Evolutionary conservation across 805 yeast species (phyloP).

Genomic region (Zygotorulaspora florentina): DNA sequence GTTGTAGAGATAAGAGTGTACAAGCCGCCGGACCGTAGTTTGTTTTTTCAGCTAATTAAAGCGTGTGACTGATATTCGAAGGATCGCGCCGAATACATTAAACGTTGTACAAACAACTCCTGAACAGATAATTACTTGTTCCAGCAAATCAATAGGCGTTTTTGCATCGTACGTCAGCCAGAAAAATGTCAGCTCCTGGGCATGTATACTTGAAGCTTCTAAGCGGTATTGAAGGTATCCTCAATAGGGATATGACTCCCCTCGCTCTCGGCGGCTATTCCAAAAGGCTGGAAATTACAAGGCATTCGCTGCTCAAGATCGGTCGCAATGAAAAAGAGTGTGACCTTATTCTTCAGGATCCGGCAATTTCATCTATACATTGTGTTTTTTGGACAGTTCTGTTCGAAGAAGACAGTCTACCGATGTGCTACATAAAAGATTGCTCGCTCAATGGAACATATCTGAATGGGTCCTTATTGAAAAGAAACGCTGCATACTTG

Average conservation of each 20-base stretch:
- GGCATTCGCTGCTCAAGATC: conserved; percentile 37
- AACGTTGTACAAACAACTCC: no score
- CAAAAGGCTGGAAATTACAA: conserved; percentile 15
- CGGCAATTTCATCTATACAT: conserved; percentile 44
- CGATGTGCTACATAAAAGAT: conserved; percentile 49
- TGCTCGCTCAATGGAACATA: conserved; percentile 48
- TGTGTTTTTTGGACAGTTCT: conserved; percentile 46
- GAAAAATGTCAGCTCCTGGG: conserved; percentile 4
- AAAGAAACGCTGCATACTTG: conserved; percentile 34
- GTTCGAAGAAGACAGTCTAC: conserved; percentile 46
- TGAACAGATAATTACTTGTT: no score
- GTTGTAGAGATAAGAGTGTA: no score
- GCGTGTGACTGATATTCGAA: no score
- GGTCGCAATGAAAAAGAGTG: conserved; percentile 41
- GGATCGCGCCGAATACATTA: no score
- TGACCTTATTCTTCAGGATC: conserved; percentile 35
- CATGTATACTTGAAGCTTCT: conserved; percentile 24
- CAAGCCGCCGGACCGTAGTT: no score
- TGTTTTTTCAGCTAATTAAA: no score
- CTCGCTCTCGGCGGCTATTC: conserved; percentile 12
- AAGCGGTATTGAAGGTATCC: conserved; percentile 6
- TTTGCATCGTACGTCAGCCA: neutral
- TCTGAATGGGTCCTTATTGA: conserved; percentile 38
- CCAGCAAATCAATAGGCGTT: no score
- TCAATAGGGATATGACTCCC: conserved; percentile 1